Base-by-base conservation (phyloP, 1,284 basidiomycete species). In the Cutaneotrichosporon cavernicola region DNA sequence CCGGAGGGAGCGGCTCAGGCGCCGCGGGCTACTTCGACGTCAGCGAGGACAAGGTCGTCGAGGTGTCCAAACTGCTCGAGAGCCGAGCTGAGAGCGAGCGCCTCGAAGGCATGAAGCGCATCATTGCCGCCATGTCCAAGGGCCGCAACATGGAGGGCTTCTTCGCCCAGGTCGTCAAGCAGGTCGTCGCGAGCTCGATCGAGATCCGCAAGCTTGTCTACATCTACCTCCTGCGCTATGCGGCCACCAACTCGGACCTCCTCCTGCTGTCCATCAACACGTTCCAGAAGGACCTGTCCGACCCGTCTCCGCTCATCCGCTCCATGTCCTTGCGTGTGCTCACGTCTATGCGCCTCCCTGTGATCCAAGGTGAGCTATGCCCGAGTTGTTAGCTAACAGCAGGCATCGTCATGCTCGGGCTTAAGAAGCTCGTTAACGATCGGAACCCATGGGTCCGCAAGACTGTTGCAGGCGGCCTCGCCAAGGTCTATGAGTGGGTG, bases 201-300 rank as follows among this genome's bases (percentile, higher is more conserved):
- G 94, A 97, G 80, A 90, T 97, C 70, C 88, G 95, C 68, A 97
- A 98, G 81, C 88, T 99, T 63, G 95, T 98, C 52, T 99, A 98
- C 81, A 96, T 98, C 71, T 97, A 96, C 81, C 88, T 99, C 66
- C 83, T 98, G 47, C 89, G 93, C 67, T 96, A 97, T 80, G 94
- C 96, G 52, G 88, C 90, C 56, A 87, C 89, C 57, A 92, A 95
- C 73, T 95, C 96, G 9, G 97, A 99, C 80, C 87, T 99, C 60
- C 91, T 97, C 0, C 83, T 99, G 43, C 85, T 99, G 30, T 96
- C 94, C 7, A 97, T 99, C 84, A 99, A 99, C 82, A 97, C 96
- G 11, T 98, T 98, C 77, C 97, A 99, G 81, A 93, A 94, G 78
- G 97, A 99, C 81, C 84, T 99, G 21, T 88, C 89, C 2, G 96